Evolutionary conservation across 2,329 filamentous ascomycete species (phyloP).

Genomic region (Pseudocercospora musae): DNA sequence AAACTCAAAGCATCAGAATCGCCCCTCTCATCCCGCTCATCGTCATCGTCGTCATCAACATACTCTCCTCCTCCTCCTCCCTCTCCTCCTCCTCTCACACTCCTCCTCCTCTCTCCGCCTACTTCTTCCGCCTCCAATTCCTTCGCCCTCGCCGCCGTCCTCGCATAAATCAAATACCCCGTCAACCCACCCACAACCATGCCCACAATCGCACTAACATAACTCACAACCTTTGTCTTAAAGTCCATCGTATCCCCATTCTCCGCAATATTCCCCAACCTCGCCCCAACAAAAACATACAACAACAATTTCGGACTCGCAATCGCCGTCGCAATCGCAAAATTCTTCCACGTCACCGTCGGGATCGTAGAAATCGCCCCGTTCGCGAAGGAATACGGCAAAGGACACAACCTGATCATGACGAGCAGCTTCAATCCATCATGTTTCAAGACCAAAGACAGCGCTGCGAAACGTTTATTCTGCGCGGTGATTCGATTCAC

Average conservation of each 20-base stretch:
- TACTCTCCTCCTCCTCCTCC: slow-evolving; percentile 32
- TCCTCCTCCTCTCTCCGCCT: slow-evolving; percentile 27
- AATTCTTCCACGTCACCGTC: slow-evolving; percentile 72
- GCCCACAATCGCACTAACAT: slow-evolving; percentile 72
- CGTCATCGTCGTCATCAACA: slow-evolving; percentile 46
- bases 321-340: slow-evolving; percentile 76
- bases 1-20: slow-evolving; percentile 52
- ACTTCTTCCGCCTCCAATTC: slow-evolving; percentile 48
- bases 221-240: slow-evolving; percentile 76
- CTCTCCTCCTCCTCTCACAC: slow-evolving; percentile 12
- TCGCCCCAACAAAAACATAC: slow-evolving; percentile 85
- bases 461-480: slow-evolving; percentile 83
- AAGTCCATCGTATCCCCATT: slow-evolving; percentile 77
- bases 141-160: slow-evolving; percentile 49
- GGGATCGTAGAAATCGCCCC: slow-evolving; percentile 92
- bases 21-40: slow-evolving; percentile 45
- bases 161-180: slow-evolving; percentile 79
- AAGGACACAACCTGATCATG: slow-evolving; percentile 86
- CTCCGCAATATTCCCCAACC: slow-evolving; percentile 79
- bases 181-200: slow-evolving; percentile 69
- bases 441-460: slow-evolving; percentile 81
- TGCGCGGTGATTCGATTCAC: slow-evolving; percentile 76
- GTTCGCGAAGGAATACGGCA: slow-evolving; percentile 91
- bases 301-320: slow-evolving; percentile 84
- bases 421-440: slow-evolving; percentile 86